Base-by-base conservation (phyloP, 345 rosid species). In the Cochlearia excelsa region DNA sequence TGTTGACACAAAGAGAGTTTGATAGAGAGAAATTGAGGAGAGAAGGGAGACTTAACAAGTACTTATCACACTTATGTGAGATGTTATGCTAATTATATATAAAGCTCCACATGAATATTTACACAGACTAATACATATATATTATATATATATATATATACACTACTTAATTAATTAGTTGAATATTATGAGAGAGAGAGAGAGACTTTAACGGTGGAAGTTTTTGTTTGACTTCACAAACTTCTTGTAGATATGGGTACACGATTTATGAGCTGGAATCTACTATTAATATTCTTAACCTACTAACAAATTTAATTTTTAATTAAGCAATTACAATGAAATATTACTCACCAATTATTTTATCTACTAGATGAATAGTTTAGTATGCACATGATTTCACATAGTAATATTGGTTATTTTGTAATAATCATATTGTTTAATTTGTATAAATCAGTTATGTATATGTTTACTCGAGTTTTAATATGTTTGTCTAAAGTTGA, bases 211-310 rank as follows among this genome's bases (percentile, higher is more conserved):
- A 55, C 56, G 37, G 59, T 43, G 26, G 61, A 64, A 57, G 38
- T 63, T 70, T 63, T 64, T 63, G 70, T 70, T 70, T 70, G 75
- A 70, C 75, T 57, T 58, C 45, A 51, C 70, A 64, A 58, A 45
- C 75, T 64, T 63, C 50, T 51, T 63, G 65, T 61, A 65, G 56
- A 26, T 59, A 64, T 63, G 75, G 75, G 55, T 65, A 35, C 47
- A 49, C 1, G 59, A 50, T 34, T 49, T 51, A 7, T 64, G 60
- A 57, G 65, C 75, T 64, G 70, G 53, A 56, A 5, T 50, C 42
- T 57, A 49, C 54, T 70, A 49, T 52, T 69, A 9, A 7, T 39
- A 27, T 68, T 31, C 54, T 4, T 30, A 40, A 69, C 38, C 4
- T 46, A 30, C 37, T 56, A 29, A 49, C 38, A 28, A 7, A n/a